Base-by-base conservation (phyloP, 2,329 filamentous ascomycete genomes). In the Sporothrix pseudoabietina region DNA sequence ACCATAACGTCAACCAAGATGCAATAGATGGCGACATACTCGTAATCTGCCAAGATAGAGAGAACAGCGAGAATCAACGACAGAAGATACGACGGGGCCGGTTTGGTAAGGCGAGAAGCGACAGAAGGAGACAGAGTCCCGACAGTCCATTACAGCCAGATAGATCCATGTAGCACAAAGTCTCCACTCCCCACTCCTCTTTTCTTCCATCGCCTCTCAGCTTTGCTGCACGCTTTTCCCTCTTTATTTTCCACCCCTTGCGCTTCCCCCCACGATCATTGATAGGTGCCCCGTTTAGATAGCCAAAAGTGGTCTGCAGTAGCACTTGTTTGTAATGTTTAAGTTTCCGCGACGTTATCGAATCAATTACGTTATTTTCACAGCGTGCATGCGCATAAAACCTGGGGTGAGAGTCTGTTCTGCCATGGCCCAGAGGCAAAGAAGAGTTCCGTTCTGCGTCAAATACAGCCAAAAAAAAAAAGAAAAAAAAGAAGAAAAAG, bases 301-400 rank as follows among this genome's bases (percentile, higher is more conserved):
- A 52, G 63, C 63, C 26, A 68, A 68, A 52, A 49, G 63, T 3
- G 26, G 44, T 8, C 3, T 68, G 26, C 61, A 66, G 44, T 32
- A 35, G 22, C 44, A 52, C 52, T 30, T 32, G 6, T 12, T 16
- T 4, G 22, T 32, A 26, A 26, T 26, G 26, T 26, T 26, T 26
- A 9, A 4, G 12, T n/a, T 49, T 68, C 9, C 35, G 41, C 26
- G 44, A 32, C 63, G n/a, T 32, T n/a, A n/a, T 49, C 8, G 22
- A 66, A 32, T 66, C 63, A 66, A 66, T 49, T 66, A 49, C 63
- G 63, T 66, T 49, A 49, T 66, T 30, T 32, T n/a, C 63, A 49
- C 35, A 14, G 32, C 59, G 44, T 22, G 47, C 26, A 47, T 9
- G 41, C 14, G 4, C 7, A 16, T 0, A 32, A 66, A 47, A 66